These are phyloP conservation scores for Mycena alexandri DNA, from an alignment of 768 basidiomycete genomes.

Conservation along the genomic window DNA sequence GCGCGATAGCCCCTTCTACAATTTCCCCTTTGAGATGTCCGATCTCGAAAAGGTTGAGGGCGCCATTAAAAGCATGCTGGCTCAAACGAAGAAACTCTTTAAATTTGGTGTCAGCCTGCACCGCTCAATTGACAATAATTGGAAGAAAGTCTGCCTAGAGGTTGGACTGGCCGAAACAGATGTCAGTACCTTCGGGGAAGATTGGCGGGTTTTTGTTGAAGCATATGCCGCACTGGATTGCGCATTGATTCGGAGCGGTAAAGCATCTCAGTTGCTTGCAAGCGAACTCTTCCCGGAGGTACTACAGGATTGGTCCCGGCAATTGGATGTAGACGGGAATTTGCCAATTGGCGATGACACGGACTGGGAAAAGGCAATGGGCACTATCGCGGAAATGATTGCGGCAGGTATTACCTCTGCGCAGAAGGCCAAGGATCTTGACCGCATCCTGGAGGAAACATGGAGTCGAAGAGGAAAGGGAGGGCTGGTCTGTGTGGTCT, in stretches of 20 bases:
- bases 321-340: not conserved
- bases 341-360: not conserved
- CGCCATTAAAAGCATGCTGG: not conserved
- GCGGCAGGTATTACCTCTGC: too few species aligned
- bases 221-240: not conserved
- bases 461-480: not conserved
- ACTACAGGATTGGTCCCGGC: not conserved
- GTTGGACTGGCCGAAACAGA: not conserved
- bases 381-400: not conserved
- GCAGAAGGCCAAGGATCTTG: not conserved
- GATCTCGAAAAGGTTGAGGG: not conserved
- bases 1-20: not conserved
- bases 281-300: not conserved
- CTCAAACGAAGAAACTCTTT: not conserved
- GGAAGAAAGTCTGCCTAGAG: slow-evolving; percentile 3
- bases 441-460: not conserved
- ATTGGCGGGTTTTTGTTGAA: not conserved
- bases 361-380: not conserved
- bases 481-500: not conserved
- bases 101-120: not conserved
- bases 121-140: not conserved
- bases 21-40: not conserved
- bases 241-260: not conserved
- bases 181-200: not conserved
- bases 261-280: not conserved